Percentiles rank a stretch among this genome's conserved stretches.
phyloP scores from a whole-genome alignment of 2,329 filamentous ascomycete species.

The Mollisia scopiformis region DNA sequence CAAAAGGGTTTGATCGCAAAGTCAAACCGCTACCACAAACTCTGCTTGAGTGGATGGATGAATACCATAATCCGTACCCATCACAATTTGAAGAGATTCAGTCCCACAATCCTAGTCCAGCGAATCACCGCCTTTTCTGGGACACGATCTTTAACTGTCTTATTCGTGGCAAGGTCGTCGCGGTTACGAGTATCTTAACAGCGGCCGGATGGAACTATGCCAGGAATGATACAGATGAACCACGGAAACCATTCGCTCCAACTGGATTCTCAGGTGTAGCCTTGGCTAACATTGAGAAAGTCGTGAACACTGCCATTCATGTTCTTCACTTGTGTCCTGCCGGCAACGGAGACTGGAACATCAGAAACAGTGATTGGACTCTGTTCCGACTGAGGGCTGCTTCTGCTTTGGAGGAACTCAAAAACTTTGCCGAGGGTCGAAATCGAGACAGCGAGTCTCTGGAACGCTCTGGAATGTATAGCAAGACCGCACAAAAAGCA shows the following conservation, averaged over 20 bases:
- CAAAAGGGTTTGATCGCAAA: conserved; percentile 21
- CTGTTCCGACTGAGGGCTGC: conserved; percentile 78
- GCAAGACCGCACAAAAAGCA: conserved; percentile 70
- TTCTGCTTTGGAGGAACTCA: conserved; percentile 70
- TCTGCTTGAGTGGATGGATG: conserved; percentile 81
- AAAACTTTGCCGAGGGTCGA: conserved; percentile 77
- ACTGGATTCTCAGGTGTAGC: conserved; percentile 69
- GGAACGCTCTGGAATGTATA: conserved; percentile 61
- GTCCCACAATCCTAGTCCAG: conserved; percentile 69
- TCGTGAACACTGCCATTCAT: conserved; percentile 67
- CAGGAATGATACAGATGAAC: conserved; percentile 63
- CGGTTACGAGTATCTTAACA: conserved; percentile 69
- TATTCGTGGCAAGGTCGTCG: conserved; percentile 73
- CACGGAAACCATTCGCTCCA: conserved; percentile 59
- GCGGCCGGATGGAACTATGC: conserved; percentile 81
- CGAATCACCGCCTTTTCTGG: conserved; percentile 81
- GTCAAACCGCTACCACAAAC: conserved; percentile 71
- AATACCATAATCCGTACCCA: conserved; percentile 72
- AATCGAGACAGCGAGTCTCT: conserved; percentile 47
- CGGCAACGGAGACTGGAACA: conserved; percentile 75
- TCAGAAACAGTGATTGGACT: conserved; percentile 80
- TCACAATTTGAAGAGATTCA: conserved; percentile 69
- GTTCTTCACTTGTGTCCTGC: conserved; percentile 77
- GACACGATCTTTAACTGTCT: conserved; percentile 75
- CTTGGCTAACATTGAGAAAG: conserved; percentile 77